A percentile compares a stretch with the other conserved stretches of the same genome.
phyloP scores from a whole-genome alignment of 2,329 filamentous ascomycete species.

The Pseudogymnoascus sp. region DNA sequence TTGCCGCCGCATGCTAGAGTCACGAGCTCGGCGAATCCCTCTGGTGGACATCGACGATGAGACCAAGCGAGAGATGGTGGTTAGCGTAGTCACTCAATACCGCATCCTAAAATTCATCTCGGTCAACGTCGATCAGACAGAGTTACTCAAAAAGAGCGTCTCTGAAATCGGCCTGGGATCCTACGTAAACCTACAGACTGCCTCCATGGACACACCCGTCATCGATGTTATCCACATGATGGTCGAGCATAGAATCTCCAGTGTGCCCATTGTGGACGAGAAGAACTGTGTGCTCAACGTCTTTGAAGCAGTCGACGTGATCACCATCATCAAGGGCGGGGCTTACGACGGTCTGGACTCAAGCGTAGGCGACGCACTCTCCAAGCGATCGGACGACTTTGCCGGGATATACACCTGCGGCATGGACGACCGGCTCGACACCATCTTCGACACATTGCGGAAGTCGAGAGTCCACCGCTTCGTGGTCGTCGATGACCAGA shows the following conservation, averaged over 20 bases:
- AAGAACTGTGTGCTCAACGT: conserved; percentile 78
- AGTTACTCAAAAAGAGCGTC: conserved; percentile 79
- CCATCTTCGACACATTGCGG: conserved; percentile 93
- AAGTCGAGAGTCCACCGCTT: conserved; percentile 90
- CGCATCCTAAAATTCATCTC: conserved; percentile 98
- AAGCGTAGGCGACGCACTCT: conserved; percentile 79
- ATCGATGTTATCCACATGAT: conserved; percentile 91
- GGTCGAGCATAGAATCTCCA: conserved; percentile 88
- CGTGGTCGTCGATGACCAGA: conserved; percentile 86
- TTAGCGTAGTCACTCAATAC: conserved; percentile 96
- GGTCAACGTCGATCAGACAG: conserved; percentile 79
- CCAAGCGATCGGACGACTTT: conserved; percentile 82
- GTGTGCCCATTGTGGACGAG: conserved; percentile 82
- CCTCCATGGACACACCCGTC: conserved; percentile 81
- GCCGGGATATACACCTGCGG: conserved; percentile 95
- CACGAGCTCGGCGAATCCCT: conserved; percentile 85
- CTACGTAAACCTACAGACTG: conserved; percentile 72
- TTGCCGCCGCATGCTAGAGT: conserved; percentile 87
- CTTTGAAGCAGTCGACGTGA: conserved; percentile 96
- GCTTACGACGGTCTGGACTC: conserved; percentile 84
- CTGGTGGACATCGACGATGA: conserved; percentile 91
- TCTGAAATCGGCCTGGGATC: conserved; percentile 79
- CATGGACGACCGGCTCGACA: conserved; percentile 82
- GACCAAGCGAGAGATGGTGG: conserved; percentile 82
- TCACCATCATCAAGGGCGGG: conserved; percentile 88